A percentile compares a stretch with the other conserved stretches of the same genome.
phyloP scores from a whole-genome alignment of 2,329 filamentous ascomycete genomes.

The Macrophomina phaseolina region DNA sequence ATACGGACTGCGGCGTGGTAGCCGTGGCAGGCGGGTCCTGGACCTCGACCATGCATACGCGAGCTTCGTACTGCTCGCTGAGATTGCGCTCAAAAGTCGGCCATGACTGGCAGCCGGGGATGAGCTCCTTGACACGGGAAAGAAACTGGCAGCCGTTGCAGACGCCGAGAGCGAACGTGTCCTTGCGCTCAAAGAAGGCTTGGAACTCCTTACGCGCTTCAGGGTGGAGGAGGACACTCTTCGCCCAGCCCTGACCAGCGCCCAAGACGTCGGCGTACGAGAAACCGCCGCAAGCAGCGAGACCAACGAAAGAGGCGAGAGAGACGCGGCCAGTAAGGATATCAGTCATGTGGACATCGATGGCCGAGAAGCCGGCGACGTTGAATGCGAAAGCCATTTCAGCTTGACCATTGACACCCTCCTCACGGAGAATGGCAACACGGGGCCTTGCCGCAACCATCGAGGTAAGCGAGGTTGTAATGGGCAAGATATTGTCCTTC shows the following conservation, averaged over 20 bases:
- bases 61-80: conserved; percentile 88
- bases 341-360: conserved; percentile 98
- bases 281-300: conserved; percentile 96
- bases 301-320: conserved; percentile 80
- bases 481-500: conserved; percentile 74
- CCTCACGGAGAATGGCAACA: conserved; percentile 92
- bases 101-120: conserved; percentile 83
- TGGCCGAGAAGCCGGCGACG: conserved; percentile 84
- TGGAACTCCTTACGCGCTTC: conserved; percentile 78
- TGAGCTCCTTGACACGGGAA: conserved; percentile 78
- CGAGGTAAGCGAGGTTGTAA: conserved; percentile 66
- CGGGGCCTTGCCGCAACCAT: conserved; percentile 69
- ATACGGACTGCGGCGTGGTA: conserved; percentile 67
- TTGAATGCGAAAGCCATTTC: conserved; percentile 98
- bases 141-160: conserved; percentile 99
- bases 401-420: conserved; percentile 94
- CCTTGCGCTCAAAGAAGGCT: conserved; percentile 81
- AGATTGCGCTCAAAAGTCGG: conserved; percentile 85
- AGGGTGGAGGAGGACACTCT: conserved; percentile 85
- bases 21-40: conserved; percentile 55
- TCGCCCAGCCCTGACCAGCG: conserved; percentile 96
- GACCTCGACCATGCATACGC: conserved; percentile 84
- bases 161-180: conserved; percentile 91
- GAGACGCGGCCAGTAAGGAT: conserved; percentile 79
- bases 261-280: conserved; percentile 92